Evolutionary conservation across 73 alveolate genomes (phyloP).

Genomic region (Blepharisma japonicum): DNA sequence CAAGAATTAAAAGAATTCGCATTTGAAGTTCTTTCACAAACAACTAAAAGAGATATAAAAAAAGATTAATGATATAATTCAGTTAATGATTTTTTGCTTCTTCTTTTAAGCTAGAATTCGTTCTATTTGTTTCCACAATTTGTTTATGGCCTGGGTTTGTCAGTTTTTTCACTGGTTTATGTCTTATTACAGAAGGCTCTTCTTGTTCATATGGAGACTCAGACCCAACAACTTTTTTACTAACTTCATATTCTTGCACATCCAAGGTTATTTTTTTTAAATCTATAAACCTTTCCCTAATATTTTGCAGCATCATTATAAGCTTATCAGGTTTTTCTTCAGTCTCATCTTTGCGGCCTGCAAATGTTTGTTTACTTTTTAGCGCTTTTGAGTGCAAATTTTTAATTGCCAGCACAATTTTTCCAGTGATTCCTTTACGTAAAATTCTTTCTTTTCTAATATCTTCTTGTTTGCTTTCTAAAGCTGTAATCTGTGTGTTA

Average conservation of each 20-base stretch:
- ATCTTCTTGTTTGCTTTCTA: slow-evolving; percentile 1
- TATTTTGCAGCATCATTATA: slow-evolving; percentile 6
- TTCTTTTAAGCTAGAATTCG: too few species aligned
- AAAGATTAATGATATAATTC: too few species aligned
- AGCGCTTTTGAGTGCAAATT: not conserved
- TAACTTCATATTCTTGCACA: not conserved
- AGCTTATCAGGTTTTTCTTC: slow-evolving; percentile 5
- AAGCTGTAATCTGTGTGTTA: not conserved
- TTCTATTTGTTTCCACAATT: too few species aligned
- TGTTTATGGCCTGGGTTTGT: too few species aligned
- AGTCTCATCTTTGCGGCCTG: too few species aligned
- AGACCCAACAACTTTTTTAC: not conserved
- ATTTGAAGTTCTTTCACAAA: too few species aligned
- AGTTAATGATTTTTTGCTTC: too few species aligned
- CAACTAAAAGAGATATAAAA: too few species aligned
- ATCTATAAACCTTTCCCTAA: slow-evolving; percentile 18
- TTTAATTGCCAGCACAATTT: slow-evolving; percentile 11
- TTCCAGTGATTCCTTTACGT: slow-evolving; percentile 15
- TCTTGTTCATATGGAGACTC: too few species aligned
- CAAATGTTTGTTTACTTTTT: not conserved
- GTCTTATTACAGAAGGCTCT: too few species aligned
- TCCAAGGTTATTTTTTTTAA: not conserved
- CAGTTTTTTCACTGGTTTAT: too few species aligned
- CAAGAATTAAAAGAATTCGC: too few species aligned
- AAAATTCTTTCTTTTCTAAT: not conserved